Percentiles rank a stretch among this genome's conserved stretches.
These are phyloP conservation scores for Botryotinia convoluta DNA, from an alignment of 2,329 filamentous ascomycete genomes.

Conservation along the genomic window DNA sequence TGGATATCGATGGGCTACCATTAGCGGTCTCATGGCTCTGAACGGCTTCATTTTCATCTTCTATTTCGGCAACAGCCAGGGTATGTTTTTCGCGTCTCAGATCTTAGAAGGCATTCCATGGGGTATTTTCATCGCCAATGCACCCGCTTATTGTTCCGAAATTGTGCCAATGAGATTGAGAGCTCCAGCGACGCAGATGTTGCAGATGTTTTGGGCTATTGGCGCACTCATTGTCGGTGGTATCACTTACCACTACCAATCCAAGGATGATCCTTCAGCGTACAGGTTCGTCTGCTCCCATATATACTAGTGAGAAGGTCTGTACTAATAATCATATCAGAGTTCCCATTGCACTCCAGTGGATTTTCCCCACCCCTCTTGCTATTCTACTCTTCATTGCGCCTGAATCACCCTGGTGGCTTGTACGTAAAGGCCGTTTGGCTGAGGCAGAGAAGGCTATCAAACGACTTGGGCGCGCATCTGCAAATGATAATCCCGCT, in stretches of 20 bases:
- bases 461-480: not conserved
- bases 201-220: not conserved
- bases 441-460: not conserved
- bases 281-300: not conserved
- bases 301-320: not conserved
- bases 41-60: not conserved
- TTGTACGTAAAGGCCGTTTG: not conserved
- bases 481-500: not conserved
- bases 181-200: not conserved
- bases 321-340: not conserved
- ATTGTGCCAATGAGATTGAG: not conserved
- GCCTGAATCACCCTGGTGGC: not conserved
- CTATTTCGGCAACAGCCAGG: not conserved
- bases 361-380: not conserved
- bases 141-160: not conserved
- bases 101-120: not conserved
- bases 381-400: not conserved
- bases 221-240: not conserved
- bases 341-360: not conserved
- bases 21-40: not conserved
- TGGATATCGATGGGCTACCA: not conserved
- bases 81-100: not conserved
- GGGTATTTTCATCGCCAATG: not conserved
- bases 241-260: not conserved
- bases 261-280: not conserved